Base-by-base conservation (phyloP, 177 flowering plant species). In the Vitis hybrid region DNA sequence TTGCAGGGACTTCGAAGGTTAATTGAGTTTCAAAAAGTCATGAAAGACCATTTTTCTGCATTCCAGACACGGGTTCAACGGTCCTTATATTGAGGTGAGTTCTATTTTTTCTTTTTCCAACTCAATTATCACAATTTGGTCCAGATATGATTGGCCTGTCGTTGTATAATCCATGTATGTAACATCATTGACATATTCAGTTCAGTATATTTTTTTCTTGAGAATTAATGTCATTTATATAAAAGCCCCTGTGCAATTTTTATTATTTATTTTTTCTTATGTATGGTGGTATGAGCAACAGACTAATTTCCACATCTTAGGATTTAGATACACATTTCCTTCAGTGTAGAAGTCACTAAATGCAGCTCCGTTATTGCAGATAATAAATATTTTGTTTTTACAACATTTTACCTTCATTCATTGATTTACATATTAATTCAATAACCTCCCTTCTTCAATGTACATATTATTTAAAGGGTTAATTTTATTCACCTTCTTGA, bases 141-240 rank as follows among this genome's bases (percentile, higher is more conserved):
- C 67, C 26, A 39, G 23, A 51, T 66, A 18, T 14, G 15, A 8
- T 48, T 26, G 51, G 39, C 34, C 30, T 68, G 48, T 72, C 52
- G 18, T 73, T 71, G 68, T 74, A 64, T 54, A 67, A 39, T 59
- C 48, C 17, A 23, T 74, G 62, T 60, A 65, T 11, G 19, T 50
- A 39, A 69, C 17, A 64, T 50, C 4, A 14, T 23, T 45, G 12
- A 51, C 55, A 21, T 34, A 11, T 57, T 59, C 17, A 51, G 51
- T 51, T 14, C 5, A 56, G 50, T 26, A 57, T 48, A 21, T 2
- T 30, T 17, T 61, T 50, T 51, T 39, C 48, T 39, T 39, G 48
- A 39, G 48, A 39, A 39, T 39, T 39, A 39, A 39, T 39, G 48
- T 39, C 48, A 39, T 39, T 39, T 39, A 39, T 39, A 39, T 39